Base-by-base conservation (phyloP, 768 basidiomycete species). In the Gymnopilus dilepis region DNA sequence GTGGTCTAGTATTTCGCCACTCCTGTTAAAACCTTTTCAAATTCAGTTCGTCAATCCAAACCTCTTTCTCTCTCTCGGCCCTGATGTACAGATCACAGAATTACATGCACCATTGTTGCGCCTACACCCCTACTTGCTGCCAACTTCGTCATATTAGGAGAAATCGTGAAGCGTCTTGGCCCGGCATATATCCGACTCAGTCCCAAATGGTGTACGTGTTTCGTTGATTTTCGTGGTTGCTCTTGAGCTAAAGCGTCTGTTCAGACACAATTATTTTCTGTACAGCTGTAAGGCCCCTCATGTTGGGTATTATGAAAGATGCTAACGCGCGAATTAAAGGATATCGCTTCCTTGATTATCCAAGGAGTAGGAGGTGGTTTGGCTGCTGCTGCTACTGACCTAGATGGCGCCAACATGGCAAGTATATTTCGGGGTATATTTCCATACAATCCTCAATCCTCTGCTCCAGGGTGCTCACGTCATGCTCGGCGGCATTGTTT, bases 71-170 rank as follows among this genome's bases (percentile, higher is more conserved):
- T 0, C 24, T 28, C 26, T 0, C 15, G 30, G 15, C 1, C 22
- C 17, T 17, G 17, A 5, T 26, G 28, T 4, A 37, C 8, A n/a
- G 12, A 34, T 11, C 15, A 9, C 41, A 86, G 85, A 68, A 82
- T 86, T n/a, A 72, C 74, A 5, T 72, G 74, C 6, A 82, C 84
- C 2, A 86, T 89, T 65, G 72, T 87, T 41, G 81, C 80, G 1
- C 65, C 65, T 2, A 67, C 65, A 0, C 85, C 85, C 22, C 71
- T 86, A 37, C 72, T 84, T 17, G 86, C 87, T 0, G 85, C 85
- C 12, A 84, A 83, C 64, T 90, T 89, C 68, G 76, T 86, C 41
- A 79, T 86, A 19, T 75, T 89, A 11, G 84, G 85, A 1, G 68
- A 71, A 26, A 73, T 86, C 51, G 82, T 86, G 45, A 66, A 63